phyloP scores from a whole-genome alignment of 257 asterid species.

The Verbena officinalis region DNA sequence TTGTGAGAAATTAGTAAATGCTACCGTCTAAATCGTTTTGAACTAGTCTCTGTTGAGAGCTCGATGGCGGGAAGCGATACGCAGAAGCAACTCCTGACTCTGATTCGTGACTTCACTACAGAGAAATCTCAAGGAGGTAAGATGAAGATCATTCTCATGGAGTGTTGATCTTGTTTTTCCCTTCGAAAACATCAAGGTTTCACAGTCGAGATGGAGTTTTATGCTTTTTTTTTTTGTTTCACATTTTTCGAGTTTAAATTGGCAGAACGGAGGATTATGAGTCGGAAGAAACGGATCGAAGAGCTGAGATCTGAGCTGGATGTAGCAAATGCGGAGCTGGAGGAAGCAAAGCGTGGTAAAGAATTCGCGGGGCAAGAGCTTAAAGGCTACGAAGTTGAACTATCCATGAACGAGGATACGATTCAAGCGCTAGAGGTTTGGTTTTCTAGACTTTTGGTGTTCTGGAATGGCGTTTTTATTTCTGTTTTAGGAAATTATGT shows the following conservation, averaged over 20 bases:
- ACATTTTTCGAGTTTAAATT: not conserved
- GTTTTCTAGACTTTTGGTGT: slow-evolving; percentile 5
- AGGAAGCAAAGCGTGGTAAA: slow-evolving; percentile 58
- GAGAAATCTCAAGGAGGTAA: slow-evolving; percentile 86
- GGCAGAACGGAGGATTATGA: slow-evolving; percentile 62
- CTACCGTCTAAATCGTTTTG: not conserved
- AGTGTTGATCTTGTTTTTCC: not conserved
- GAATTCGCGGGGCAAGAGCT: slow-evolving; percentile 73
- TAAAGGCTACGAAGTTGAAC: slow-evolving; percentile 72
- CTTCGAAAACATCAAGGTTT: slow-evolving; percentile 1
- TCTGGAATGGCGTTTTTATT: not conserved
- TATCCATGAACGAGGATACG: slow-evolving; percentile 60
- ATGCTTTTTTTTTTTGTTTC: not conserved
- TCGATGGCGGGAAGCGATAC: slow-evolving; percentile 87
- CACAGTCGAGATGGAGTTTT: not conserved
- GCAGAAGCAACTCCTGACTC: slow-evolving; percentile 56
- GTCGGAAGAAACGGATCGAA: slow-evolving; percentile 59
- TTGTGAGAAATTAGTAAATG: not conserved
- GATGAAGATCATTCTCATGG: not conserved
- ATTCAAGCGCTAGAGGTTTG: slow-evolving; percentile 64
- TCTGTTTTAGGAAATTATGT: not conserved
- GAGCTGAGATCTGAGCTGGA: slow-evolving; percentile 61
- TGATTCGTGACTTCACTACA: slow-evolving; percentile 67
- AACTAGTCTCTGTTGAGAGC: slow-evolving; percentile 5
- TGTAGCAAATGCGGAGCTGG: slow-evolving; percentile 53